phyloP scores from a whole-genome alignment of 306 rosid genomes.

The Betula pendula region DNA sequence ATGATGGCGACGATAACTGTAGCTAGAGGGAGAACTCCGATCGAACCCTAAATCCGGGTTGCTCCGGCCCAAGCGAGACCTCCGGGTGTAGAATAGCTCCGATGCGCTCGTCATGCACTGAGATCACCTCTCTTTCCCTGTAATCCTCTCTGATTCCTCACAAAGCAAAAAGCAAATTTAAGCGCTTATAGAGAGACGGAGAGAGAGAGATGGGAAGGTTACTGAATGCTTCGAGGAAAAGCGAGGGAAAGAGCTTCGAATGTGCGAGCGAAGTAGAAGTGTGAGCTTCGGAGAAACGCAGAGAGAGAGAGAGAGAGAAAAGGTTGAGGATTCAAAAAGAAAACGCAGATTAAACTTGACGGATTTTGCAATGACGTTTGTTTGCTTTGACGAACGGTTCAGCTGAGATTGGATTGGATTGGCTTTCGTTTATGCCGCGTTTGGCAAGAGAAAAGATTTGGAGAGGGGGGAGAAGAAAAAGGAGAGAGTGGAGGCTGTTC shows the following conservation, averaged over 20 bases:
- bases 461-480: no score
- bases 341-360: no score
- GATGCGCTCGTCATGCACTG: slow-evolving; percentile 94
- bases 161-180: neutral
- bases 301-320: neutral
- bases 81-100: slow-evolving; percentile 67
- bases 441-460: no score
- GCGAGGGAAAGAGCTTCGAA: neutral
- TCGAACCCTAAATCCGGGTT: slow-evolving; percentile 40
- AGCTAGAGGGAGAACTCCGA: slow-evolving; percentile 20
- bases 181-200: neutral
- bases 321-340: neutral
- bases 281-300: neutral
- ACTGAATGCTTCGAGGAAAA: neutral
- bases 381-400: no score
- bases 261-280: neutral
- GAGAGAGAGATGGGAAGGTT: neutral
- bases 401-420: no score
- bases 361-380: no score
- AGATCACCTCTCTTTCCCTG: neutral
- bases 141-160: neutral
- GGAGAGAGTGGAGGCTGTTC: no score
- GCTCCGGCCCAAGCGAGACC: slow-evolving; percentile 75
- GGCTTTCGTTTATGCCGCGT: no score
- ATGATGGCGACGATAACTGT: slow-evolving; percentile 19